Evolutionary conservation across 257 asterid species (phyloP).

Genomic region (Thymus quinquecostatus): DNA sequence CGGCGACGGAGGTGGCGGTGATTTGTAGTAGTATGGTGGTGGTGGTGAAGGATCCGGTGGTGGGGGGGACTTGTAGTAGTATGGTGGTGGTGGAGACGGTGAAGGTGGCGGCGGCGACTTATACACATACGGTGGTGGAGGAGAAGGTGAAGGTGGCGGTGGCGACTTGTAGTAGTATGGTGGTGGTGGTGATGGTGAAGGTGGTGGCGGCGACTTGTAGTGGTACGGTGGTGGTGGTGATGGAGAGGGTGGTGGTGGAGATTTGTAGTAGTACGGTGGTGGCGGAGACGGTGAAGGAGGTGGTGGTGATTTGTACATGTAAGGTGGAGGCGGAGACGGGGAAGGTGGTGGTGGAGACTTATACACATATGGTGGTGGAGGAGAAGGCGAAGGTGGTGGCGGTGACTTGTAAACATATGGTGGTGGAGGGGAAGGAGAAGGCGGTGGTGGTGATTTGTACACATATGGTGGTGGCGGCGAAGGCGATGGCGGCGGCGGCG

Average conservation of each 20-base stretch:
- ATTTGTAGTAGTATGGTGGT: conserved; percentile 1
- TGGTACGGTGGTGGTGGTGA: not conserved
- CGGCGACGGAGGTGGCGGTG: not conserved
- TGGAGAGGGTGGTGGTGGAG: conserved; percentile 1
- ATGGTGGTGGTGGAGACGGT: not conserved
- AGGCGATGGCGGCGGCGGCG: conserved; percentile 47
- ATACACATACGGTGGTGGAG: too few relatives aligned
- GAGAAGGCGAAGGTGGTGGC: not conserved
- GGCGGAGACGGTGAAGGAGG: conserved; percentile 12
- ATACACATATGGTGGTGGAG: not conserved
- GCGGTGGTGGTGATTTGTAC: not conserved
- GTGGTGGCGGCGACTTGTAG: conserved; percentile 11
- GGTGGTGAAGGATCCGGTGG: not conserved
- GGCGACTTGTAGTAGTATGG: too few relatives aligned
- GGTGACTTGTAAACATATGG: not conserved
- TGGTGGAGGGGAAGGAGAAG: not conserved
- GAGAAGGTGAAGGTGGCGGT: too few relatives aligned
- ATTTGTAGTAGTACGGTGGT: conserved; percentile 8
- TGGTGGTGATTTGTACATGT: not conserved
- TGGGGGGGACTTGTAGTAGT: conserved; percentile 4
- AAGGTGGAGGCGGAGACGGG: not conserved
- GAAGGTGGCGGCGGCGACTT: too few relatives aligned
- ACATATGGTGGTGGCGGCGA: conserved; percentile 23
- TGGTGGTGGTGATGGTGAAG: not conserved
- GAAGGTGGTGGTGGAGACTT: conserved; percentile 6